Evolutionary conservation across 2,329 filamentous ascomycete species (phyloP).

Genomic region (Thielaviopsis cerberus): DNA sequence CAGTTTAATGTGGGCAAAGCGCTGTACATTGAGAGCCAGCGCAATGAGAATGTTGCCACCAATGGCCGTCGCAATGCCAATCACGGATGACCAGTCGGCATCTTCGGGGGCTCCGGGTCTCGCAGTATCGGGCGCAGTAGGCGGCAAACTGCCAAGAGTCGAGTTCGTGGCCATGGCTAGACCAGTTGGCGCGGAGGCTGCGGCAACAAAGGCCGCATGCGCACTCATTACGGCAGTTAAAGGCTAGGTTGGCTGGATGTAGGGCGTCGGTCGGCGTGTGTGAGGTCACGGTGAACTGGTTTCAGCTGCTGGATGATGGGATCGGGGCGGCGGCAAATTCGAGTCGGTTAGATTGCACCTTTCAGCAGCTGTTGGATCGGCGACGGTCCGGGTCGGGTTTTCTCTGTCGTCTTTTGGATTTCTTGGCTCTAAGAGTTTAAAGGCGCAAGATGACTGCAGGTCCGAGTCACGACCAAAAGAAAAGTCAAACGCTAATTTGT

Average conservation of each 20-base stretch:
- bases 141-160: not conserved
- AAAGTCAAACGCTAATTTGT: not conserved
- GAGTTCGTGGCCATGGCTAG: slow-evolving; percentile 6
- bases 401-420: not conserved
- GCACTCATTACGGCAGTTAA: not conserved
- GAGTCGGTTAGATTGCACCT: not conserved
- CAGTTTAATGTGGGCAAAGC: slow-evolving; percentile 80
- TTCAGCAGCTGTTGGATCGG: not conserved
- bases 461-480: not conserved
- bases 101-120: not conserved
- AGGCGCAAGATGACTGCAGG: not conserved
- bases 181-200: not conserved
- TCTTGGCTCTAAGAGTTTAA: not conserved
- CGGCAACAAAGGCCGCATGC: not conserved
- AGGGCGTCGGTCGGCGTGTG: not conserved
- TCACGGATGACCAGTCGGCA: slow-evolving; percentile 68
- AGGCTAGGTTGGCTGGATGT: not conserved
- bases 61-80: slow-evolving; percentile 86
- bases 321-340: not conserved
- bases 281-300: not conserved
- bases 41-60: slow-evolving; percentile 86
- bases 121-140: not conserved
- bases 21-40: slow-evolving; percentile 85
- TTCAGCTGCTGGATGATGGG: not conserved
- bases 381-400: not conserved